Evolutionary conservation across 805 yeast species (phyloP).

Genomic region (Candida ulmi): DNA sequence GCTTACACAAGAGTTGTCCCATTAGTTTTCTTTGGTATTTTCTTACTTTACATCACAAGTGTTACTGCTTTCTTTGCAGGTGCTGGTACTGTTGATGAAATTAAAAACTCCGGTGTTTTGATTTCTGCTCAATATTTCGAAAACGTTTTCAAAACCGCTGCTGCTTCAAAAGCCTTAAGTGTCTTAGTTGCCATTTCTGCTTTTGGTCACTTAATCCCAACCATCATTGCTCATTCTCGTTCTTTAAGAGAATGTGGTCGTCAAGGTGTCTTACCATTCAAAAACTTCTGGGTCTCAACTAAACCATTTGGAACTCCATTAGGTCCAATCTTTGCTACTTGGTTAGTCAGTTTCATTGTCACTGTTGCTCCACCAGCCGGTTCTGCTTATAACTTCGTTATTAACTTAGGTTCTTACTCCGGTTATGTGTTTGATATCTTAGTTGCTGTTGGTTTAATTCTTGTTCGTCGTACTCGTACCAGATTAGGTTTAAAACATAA

Average conservation of each 20-base stretch:
- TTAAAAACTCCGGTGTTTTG: slow-evolving; percentile 27
- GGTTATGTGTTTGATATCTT: slow-evolving; percentile 63
- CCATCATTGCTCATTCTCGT: slow-evolving; percentile 45
- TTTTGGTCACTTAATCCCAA: slow-evolving; percentile 43
- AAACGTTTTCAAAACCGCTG: slow-evolving; percentile 27
- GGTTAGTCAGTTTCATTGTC: slow-evolving; percentile 62
- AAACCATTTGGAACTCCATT: slow-evolving; percentile 42
- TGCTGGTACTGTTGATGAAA: slow-evolving; percentile 19
- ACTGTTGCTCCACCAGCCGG: slow-evolving; percentile 81
- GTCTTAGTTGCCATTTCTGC: slow-evolving; percentile 45
- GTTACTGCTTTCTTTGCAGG: slow-evolving; percentile 33
- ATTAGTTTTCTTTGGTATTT: slow-evolving; percentile 26
- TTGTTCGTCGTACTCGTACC: slow-evolving; percentile 43
- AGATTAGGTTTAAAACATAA: slow-evolving; percentile 49
- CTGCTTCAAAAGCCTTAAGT: slow-evolving; percentile 39
- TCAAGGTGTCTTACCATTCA: slow-evolving; percentile 44
- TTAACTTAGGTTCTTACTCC: slow-evolving; percentile 68
- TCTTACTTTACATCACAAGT: slow-evolving; percentile 27
- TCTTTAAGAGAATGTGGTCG: slow-evolving; percentile 44
- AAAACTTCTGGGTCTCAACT: slow-evolving; percentile 37
- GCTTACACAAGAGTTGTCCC: slow-evolving; percentile 25
- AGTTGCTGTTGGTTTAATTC: slow-evolving; percentile 54
- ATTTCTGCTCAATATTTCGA: slow-evolving; percentile 27
- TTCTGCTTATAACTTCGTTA: slow-evolving; percentile 72
- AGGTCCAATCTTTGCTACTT: slow-evolving; percentile 67